These are phyloP conservation scores for Russula foetens DNA, from an alignment of 768 basidiomycete genomes.

Conservation along the genomic window DNA sequence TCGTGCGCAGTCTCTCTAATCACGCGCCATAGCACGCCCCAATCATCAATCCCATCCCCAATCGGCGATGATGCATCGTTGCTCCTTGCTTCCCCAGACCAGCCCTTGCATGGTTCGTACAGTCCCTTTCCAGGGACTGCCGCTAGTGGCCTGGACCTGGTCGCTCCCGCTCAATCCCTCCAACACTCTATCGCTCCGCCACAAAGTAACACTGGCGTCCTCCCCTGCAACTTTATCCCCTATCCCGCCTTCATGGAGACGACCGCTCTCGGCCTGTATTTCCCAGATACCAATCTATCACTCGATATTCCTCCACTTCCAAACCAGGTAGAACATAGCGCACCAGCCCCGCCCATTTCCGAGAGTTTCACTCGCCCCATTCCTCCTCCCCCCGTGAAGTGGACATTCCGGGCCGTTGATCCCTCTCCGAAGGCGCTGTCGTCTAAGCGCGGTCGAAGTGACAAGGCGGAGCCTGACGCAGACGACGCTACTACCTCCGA, in stretches of 20 bases:
- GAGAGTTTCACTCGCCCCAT: background rate
- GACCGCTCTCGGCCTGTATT: slow-evolving; percentile 7
- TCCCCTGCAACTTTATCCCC: background rate
- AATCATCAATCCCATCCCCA: slow-evolving; percentile 3
- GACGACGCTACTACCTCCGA: background rate
- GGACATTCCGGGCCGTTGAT: background rate
- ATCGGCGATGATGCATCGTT: background rate
- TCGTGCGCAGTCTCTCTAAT: background rate
- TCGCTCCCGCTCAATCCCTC: background rate
- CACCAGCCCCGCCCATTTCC: background rate
- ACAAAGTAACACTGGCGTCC: background rate
- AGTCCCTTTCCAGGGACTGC: background rate
- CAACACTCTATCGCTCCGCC: background rate
- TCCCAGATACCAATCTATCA: background rate
- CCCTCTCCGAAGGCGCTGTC: background rate
- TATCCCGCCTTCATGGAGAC: background rate
- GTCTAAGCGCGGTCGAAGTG: background rate
- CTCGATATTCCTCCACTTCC: background rate
- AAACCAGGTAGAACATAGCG: background rate
- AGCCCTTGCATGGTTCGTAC: background rate
- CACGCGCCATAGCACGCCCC: background rate
- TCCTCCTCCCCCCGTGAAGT: background rate
- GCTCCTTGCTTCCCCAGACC: background rate
- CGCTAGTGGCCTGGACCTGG: background rate
- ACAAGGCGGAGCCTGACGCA: background rate